Conservation (phyloP, 257 asterid species). For the Fraxinus excelsior region DNA sequence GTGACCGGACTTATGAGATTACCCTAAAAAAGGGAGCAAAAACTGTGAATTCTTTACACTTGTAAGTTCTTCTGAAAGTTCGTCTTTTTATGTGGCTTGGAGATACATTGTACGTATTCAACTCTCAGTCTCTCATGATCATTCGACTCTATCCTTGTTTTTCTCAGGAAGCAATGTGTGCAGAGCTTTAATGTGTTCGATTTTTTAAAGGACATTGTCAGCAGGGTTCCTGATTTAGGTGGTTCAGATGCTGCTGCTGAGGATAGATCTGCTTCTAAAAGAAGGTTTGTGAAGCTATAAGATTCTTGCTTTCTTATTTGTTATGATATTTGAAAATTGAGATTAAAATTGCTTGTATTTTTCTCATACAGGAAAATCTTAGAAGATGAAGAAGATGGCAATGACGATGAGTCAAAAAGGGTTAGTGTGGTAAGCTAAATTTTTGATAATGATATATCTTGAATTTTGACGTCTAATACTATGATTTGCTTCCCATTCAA, state of each 20-base stretch:
- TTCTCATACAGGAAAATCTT: slow-evolving; percentile 49
- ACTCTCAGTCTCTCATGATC: not conserved
- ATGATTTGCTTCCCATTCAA: not conserved
- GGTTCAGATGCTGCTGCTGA: slow-evolving; percentile 60
- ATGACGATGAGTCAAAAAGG: slow-evolving; percentile 49
- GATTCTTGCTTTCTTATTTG: not conserved
- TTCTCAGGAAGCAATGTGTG: slow-evolving; percentile 75
- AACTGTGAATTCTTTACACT: slow-evolving; percentile 70
- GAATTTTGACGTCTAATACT: not conserved
- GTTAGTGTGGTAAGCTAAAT: slow-evolving; percentile 31
- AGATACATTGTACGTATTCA: not conserved
- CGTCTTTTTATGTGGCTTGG: not conserved
- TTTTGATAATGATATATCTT: not conserved
- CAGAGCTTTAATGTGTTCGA: slow-evolving; percentile 66
- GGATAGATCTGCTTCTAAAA: slow-evolving; percentile 47
- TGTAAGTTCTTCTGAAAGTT: slow-evolving; percentile 48
- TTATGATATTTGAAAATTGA: slow-evolving; percentile 1
- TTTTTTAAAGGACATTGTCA: slow-evolving; percentile 65
- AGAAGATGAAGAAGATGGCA: slow-evolving; percentile 53
- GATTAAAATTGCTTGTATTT: not conserved
- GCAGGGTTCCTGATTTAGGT: slow-evolving; percentile 73
- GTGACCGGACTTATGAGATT: slow-evolving; percentile 70
- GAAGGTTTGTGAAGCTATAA: slow-evolving; percentile 41
- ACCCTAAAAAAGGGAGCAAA: slow-evolving; percentile 74
- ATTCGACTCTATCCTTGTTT: slow-evolving; percentile 22